Evolutionary conservation across 495 filamentous ascomycete genomes (phyloP).

Genomic region (Aspergillus mulundensis): DNA sequence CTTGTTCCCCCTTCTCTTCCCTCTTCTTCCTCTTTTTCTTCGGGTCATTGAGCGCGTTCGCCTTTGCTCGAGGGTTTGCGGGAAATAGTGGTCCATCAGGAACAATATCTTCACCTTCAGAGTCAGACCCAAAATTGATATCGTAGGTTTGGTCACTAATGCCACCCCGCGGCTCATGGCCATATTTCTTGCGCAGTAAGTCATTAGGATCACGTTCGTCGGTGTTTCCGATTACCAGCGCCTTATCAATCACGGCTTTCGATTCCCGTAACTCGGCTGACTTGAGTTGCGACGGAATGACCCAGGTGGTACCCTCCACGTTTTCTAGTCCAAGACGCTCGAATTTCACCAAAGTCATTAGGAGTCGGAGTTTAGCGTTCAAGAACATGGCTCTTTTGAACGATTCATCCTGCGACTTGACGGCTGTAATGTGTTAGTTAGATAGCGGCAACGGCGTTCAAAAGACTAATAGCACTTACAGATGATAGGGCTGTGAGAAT

Average conservation of each 20-base stretch:
- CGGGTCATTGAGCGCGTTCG: constrained; percentile 44
- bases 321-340: constrained; percentile 64
- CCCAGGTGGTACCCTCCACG: constrained; percentile 73
- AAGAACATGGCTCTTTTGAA: constrained; percentile 75
- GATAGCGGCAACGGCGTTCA: background rate
- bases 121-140: constrained; percentile 60
- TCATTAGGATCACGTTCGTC: constrained; percentile 61
- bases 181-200: constrained; percentile 67
- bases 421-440: constrained; percentile 40
- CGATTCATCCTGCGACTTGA: constrained; percentile 65
- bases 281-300: constrained; percentile 63
- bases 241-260: constrained; percentile 60
- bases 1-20: constrained; percentile 28
- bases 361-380: constrained; percentile 82
- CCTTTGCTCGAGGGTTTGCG: constrained; percentile 43
- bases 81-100: constrained; percentile 69
- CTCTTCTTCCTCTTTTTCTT: constrained; percentile 53
- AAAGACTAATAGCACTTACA: constrained; percentile 26
- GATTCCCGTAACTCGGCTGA: constrained; percentile 59
- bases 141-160: constrained; percentile 26
- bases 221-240: constrained; percentile 67
- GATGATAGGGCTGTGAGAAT: constrained; percentile 36
- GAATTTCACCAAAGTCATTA: constrained; percentile 74
- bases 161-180: constrained; percentile 38
- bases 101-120: constrained; percentile 54